Evolutionary conservation across 345 rosid genomes (phyloP).

Genomic region (Citrus cavaleriei): DNA sequence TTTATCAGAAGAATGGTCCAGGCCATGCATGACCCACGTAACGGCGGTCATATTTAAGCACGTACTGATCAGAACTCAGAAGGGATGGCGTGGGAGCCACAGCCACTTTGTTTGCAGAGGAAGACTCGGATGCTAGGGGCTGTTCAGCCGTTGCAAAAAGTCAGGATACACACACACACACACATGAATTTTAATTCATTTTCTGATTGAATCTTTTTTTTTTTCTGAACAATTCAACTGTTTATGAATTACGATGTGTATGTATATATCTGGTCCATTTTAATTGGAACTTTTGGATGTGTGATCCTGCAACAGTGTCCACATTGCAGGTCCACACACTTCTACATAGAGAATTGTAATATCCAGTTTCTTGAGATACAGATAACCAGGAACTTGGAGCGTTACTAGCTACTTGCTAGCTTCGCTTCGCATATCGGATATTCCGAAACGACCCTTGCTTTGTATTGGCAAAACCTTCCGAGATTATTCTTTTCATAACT

Average conservation of each 20-base stretch:
- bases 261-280: not conserved
- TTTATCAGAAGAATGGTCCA: not conserved
- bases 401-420: not conserved
- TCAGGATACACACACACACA: too few species aligned
- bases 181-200: not conserved
- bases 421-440: not conserved
- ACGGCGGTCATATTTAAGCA: conserved; percentile 3
- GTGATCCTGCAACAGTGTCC: not conserved
- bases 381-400: not conserved
- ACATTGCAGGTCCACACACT: not conserved
- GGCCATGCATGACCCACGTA: not conserved
- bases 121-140: not conserved
- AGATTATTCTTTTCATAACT: too few species aligned
- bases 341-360: not conserved
- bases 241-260: not conserved
- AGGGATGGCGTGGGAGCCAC: not conserved
- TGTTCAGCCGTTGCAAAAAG: not conserved
- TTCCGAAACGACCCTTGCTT: not conserved
- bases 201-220: not conserved
- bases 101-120: conserved; percentile 6
- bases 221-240: not conserved
- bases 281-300: not conserved
- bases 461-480: too few species aligned
- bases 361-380: not conserved
- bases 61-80: not conserved